Evolutionary conservation across 2,329 filamentous ascomycete genomes (phyloP).

Genomic region (Podosphaera fusca): DNA sequence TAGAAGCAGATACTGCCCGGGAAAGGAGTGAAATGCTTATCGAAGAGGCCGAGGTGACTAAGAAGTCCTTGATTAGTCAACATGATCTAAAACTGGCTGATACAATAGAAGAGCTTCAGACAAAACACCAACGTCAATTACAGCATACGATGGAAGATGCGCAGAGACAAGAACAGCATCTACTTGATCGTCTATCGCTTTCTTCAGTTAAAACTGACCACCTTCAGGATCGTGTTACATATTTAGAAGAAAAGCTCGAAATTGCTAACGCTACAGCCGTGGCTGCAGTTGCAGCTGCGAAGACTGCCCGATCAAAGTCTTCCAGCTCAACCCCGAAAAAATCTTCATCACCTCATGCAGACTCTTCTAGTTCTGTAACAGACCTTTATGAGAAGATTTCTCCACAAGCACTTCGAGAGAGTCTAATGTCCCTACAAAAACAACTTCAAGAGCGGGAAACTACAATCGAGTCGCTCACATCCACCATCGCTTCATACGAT

Average conservation of each 20-base stretch:
- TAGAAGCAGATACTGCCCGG: constrained; percentile 62
- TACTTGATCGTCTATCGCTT: constrained; percentile 59
- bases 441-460: constrained; percentile 87
- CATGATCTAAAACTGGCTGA: constrained; percentile 36
- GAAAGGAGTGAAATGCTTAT: constrained; percentile 66
- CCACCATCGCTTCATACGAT: constrained; percentile 42
- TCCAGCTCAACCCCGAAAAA: constrained; percentile 2
- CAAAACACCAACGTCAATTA: constrained; percentile 51
- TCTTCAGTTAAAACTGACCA: constrained; percentile 69
- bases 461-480: constrained; percentile 69
- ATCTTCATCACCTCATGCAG: constrained; percentile 6
- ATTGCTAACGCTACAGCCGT: constrained; percentile 64
- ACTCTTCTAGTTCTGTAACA: constrained; percentile 19
- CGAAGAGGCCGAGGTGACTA: constrained; percentile 53
- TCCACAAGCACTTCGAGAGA: constrained; percentile 81
- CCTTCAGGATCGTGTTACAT: constrained; percentile 60
- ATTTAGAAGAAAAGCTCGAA: constrained; percentile 77
- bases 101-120: constrained; percentile 50
- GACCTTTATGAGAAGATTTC: constrained; percentile 67
- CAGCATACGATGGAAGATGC: constrained; percentile 59
- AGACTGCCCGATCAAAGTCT: constrained; percentile 14
- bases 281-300: constrained; percentile 17
- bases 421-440: constrained; percentile 87
- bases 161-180: constrained; percentile 54
- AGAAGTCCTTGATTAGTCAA: constrained; percentile 30